Conservation (phyloP, 1,139 yeast genomes). For the Maudiozyma humilis region DNA sequence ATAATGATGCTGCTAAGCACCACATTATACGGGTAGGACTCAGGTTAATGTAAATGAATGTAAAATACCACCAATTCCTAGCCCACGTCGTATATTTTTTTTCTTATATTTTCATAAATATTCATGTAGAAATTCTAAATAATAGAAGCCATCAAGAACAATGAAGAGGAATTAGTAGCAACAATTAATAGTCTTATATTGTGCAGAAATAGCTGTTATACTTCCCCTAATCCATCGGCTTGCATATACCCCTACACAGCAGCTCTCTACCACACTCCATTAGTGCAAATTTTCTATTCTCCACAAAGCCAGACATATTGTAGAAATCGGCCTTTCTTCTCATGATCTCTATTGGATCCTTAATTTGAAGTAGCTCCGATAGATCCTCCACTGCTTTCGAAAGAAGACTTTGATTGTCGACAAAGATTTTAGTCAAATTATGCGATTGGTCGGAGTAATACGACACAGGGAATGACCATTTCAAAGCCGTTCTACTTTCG, state of each 20-base stretch:
- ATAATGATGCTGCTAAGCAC: slow-evolving; percentile 9
- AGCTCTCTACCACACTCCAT: slow-evolving; percentile 44
- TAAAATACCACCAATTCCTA: no score
- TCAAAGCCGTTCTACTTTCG: slow-evolving; percentile 66
- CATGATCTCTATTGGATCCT: slow-evolving; percentile 44
- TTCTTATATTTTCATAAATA: not conserved
- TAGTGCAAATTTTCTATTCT: slow-evolving; percentile 42
- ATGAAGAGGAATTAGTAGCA: not conserved
- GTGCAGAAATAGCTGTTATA: no score
- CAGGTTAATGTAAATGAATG: no score
- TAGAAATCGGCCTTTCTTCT: slow-evolving; percentile 44
- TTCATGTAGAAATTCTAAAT: slow-evolving; percentile 4
- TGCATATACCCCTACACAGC: slow-evolving; percentile 32
- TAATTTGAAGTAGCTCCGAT: slow-evolving; percentile 62
- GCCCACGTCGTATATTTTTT: no score
- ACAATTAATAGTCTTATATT: not conserved
- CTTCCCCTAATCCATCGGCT: slow-evolving; percentile 13
- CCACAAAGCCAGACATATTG: slow-evolving; percentile 40
- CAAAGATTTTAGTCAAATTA: slow-evolving; percentile 52
- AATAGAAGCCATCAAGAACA: not conserved
- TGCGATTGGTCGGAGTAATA: slow-evolving; percentile 49
- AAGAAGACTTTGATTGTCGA: slow-evolving; percentile 64
- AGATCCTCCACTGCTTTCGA: slow-evolving; percentile 72
- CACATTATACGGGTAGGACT: no score
- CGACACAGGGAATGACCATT: slow-evolving; percentile 88